These are phyloP conservation scores for Elaeis oleifera DNA, from an alignment of 202 grass and related monocot genomes.

Conservation along the genomic window DNA sequence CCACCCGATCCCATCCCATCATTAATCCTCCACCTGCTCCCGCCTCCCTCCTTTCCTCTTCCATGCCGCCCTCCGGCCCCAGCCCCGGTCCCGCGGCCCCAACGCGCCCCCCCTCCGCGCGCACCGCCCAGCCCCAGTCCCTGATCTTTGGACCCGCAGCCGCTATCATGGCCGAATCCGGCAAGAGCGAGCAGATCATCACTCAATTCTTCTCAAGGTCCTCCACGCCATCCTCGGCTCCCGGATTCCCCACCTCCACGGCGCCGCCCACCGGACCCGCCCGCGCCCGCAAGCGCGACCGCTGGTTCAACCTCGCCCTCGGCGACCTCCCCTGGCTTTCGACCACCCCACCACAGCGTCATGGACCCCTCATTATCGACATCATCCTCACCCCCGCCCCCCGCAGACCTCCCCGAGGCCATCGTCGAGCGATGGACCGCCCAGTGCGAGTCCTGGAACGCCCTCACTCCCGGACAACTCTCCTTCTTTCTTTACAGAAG, in stretches of 20 bases:
- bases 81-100: too few species aligned
- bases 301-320: slow-evolving; percentile 33
- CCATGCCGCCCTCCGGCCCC: too few species aligned
- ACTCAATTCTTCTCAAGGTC: slow-evolving; percentile 10
- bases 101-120: too few species aligned
- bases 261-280: slow-evolving; percentile 12
- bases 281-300: slow-evolving; percentile 32
- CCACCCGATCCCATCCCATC: too few species aligned
- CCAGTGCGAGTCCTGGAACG: slow-evolving; percentile 38
- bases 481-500: slow-evolving; percentile 33
- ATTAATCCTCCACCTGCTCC: too few species aligned
- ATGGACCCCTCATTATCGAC: slow-evolving; percentile 65
- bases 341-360: slow-evolving; percentile 5
- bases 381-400: slow-evolving; percentile 33
- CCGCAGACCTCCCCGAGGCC: not conserved
- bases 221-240: slow-evolving; percentile 18
- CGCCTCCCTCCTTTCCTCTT: too few species aligned
- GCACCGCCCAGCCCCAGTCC: too few species aligned
- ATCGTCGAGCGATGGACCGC: slow-evolving; percentile 71
- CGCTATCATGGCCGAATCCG: slow-evolving; percentile 3
- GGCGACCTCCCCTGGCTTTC: slow-evolving; percentile 25
- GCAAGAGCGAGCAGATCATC: slow-evolving; percentile 21
- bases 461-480: not conserved
- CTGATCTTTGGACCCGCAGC: too few species aligned
- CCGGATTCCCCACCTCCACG: slow-evolving; percentile 12